Percentiles rank a stretch among this genome's conserved stretches.
Evolutionary conservation across 2,329 filamentous ascomycete genomes (phyloP).

Genomic region (Coniochaeta pulveracea): DNA sequence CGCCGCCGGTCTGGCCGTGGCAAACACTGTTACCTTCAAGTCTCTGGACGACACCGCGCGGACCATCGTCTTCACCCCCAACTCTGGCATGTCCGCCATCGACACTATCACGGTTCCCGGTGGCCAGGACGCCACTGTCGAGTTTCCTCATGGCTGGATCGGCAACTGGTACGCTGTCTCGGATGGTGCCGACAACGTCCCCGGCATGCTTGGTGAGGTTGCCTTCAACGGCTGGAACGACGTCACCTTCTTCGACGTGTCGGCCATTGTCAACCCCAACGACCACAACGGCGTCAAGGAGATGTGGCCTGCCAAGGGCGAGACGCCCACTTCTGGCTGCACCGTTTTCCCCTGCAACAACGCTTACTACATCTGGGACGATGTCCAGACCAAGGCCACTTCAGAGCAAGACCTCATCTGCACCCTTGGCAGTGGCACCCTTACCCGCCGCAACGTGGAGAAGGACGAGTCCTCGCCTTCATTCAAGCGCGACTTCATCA

Average conservation of each 20-base stretch:
- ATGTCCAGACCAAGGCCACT: slow-evolving; percentile 26
- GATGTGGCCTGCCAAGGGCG: slow-evolving; percentile 15
- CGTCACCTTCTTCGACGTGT: slow-evolving; percentile 30
- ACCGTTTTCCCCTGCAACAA: slow-evolving; percentile 26
- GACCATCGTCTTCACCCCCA: slow-evolving; percentile 39
- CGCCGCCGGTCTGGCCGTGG: slow-evolving; percentile 31
- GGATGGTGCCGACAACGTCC: slow-evolving; percentile 17
- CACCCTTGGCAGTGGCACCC: slow-evolving; percentile 13
- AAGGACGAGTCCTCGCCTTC: slow-evolving; percentile 3
- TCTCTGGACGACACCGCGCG: slow-evolving; percentile 41
- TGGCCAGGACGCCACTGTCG: slow-evolving; percentile 25
- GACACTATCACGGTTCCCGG: slow-evolving; percentile 26
- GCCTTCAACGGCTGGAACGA: slow-evolving; percentile 22
- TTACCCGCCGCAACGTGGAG: slow-evolving; percentile 3
- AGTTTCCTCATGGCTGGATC: slow-evolving; percentile 16
- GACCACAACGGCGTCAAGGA: slow-evolving; percentile 26
- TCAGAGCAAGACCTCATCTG: slow-evolving; percentile 20
- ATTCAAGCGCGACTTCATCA: slow-evolving; percentile 13
- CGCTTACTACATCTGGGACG: slow-evolving; percentile 27
- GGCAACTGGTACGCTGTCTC: slow-evolving; percentile 24
- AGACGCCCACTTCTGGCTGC: slow-evolving; percentile 22
- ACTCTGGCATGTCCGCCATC: slow-evolving; percentile 22
- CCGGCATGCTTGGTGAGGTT: slow-evolving; percentile 26
- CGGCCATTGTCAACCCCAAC: slow-evolving; percentile 29
- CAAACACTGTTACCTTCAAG: slow-evolving; percentile 43